Base-by-base conservation (phyloP, 2,329 filamentous ascomycete species). In the Didymella arachidicola region DNA sequence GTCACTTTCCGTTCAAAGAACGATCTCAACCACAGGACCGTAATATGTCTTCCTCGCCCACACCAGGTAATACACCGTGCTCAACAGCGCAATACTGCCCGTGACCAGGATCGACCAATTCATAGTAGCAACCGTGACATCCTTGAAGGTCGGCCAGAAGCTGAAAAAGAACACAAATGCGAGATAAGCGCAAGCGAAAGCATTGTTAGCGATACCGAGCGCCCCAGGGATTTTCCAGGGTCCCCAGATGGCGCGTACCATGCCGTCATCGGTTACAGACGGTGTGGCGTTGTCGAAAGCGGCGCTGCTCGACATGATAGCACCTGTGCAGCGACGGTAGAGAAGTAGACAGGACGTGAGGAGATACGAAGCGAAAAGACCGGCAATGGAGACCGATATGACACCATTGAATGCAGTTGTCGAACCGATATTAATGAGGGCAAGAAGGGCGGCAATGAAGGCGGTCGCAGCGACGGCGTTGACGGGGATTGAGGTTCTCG, bases 341-440 rank as follows among this genome's bases (percentile, higher is more conserved):
- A 74, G 64, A 0, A 74, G 61, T 0, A 74, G 64, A 3, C 34
- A 51, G 1, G 62, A 53, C 0, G 64, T 64, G 8, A 74, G 51
- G 0, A 74, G 59, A 61, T 73, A 73, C 2, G 69, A 72, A 1
- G 62, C 59, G 49, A 68, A 72, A 16, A 73, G 57, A 3, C 68
- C 68, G 1, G 64, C 67, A n/a, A 73, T 67, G 8, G 64, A 60
- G 7, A 74, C 55, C 16, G 69, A 72, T n/a, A 71, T 67, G 39
- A 74, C 61, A 18, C 62, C 68, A 44, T 68, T 71, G 63, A 73
- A 74, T 3, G 68, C 71, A 5, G 61, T 59, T 8, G 64, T 54
- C 1, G 67, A 69, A 4, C 81, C 82, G 57, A 84, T 78, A 62
- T 83, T 82, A 68, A 84, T 80, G 18, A 84, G 70, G 0, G 77